phyloP scores from a whole-genome alignment of 1,284 basidiomycete species.

The Apiotrichum laibachii region DNA sequence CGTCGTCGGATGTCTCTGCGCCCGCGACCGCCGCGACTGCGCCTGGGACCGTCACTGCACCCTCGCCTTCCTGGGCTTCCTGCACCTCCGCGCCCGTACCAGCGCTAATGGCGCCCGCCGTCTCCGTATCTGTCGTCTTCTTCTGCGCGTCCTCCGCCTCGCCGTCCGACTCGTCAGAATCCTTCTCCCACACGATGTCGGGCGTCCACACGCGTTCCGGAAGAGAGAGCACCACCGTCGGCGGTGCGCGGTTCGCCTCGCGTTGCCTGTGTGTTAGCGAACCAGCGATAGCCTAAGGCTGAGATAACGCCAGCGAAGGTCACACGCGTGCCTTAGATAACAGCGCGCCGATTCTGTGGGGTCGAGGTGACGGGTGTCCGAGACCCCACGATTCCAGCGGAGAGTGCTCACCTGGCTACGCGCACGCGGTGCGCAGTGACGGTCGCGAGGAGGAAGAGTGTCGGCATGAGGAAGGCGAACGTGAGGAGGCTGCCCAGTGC shows the following conservation, averaged over 20 bases:
- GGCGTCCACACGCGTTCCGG: conserved; percentile 51
- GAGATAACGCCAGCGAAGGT: too few species aligned
- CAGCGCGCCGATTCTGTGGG: too few species aligned
- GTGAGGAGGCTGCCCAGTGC: conserved; percentile 45
- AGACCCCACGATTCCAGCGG: too few species aligned
- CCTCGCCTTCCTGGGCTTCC: too few species aligned
- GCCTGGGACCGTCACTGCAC: too few species aligned
- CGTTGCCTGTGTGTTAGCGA: conserved; percentile 36
- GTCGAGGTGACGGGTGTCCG: too few species aligned
- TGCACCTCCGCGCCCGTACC: too few species aligned
- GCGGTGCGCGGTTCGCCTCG: conserved; percentile 49
- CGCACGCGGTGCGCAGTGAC: conserved; percentile 46
- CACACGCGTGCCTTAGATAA: too few species aligned
- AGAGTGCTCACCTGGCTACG: conserved; percentile 38
- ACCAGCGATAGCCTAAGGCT: not conserved
- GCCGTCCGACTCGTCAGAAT: conserved; percentile 25
- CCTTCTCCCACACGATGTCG: conserved; percentile 52
- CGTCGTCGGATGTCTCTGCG: not conserved
- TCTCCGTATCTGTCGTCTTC: too few species aligned
- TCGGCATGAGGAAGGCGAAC: conserved; percentile 48
- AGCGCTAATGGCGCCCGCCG: not conserved
- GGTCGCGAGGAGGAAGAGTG: conserved; percentile 43
- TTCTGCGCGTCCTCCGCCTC: not conserved
- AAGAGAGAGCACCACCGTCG: conserved; percentile 47
- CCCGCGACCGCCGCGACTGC: not conserved